Evolutionary conservation across 306 rosid species (phyloP).

Genomic region (Begonia loranthoides): DNA sequence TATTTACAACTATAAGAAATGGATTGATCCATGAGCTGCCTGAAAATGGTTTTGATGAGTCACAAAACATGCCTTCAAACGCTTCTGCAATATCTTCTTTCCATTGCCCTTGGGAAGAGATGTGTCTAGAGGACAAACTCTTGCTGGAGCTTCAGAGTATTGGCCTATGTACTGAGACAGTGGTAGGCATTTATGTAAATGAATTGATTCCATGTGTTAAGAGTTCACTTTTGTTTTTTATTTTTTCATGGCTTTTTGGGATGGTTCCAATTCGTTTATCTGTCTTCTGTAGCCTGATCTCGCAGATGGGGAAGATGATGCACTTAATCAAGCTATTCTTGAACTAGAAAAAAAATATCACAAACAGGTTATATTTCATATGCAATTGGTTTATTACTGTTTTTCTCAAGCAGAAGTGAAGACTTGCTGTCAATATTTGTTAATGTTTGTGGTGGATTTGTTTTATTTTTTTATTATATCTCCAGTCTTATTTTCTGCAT

Average conservation of each 20-base stretch:
- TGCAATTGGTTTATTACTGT: not conserved
- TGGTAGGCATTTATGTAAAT: constrained; percentile 33
- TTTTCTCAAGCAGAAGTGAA: not conserved
- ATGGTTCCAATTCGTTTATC: constrained; percentile 7
- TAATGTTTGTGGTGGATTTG: not conserved
- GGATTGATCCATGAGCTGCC: constrained; percentile 23
- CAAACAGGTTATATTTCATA: constrained; percentile 45
- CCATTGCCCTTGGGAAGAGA: constrained; percentile 28
- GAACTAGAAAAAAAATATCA: constrained; percentile 41
- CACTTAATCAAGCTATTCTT: constrained; percentile 47
- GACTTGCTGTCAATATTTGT: not conserved
- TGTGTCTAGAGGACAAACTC: constrained; percentile 53
- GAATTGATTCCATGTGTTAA: constrained; percentile 7
- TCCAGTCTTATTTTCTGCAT: not conserved
- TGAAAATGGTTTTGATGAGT: constrained; percentile 32
- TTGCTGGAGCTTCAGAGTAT: constrained; percentile 63
- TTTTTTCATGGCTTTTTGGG: constrained; percentile 6
- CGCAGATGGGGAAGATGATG: constrained; percentile 57
- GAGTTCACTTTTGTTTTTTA: constrained; percentile 5
- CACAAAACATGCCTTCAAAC: constrained; percentile 14
- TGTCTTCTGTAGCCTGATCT: constrained; percentile 62
- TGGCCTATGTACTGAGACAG: constrained; percentile 60
- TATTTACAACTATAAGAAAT: constrained; percentile 16
- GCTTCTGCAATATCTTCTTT: constrained; percentile 23
- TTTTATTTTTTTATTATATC: constrained; percentile 6